These are phyloP conservation scores for Triticum turgidum DNA, from an alignment of 176 grass and related monocot genomes.

Conservation along the genomic window DNA sequence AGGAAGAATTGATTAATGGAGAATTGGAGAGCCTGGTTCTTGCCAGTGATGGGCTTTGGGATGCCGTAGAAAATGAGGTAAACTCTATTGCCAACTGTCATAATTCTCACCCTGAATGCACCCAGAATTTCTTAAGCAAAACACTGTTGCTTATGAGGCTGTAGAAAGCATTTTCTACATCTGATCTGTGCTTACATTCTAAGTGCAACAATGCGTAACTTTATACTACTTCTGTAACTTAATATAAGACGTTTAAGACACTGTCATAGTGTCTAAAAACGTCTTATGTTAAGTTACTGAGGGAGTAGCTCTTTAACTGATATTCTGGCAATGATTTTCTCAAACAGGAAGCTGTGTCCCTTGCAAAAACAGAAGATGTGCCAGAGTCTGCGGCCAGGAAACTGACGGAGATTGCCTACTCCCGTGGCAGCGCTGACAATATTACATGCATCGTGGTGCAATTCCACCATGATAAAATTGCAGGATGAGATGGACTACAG, in stretches of 20 bases:
- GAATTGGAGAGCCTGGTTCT: constrained; percentile 90
- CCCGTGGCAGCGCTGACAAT: constrained; percentile 65
- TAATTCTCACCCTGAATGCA: neutral
- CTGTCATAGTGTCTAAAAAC: too few relatives aligned
- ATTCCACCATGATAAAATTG: constrained; percentile 63
- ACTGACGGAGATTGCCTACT: constrained; percentile 63
- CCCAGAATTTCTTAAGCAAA: neutral
- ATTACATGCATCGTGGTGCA: constrained; percentile 86
- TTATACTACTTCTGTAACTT: neutral
- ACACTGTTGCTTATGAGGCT: neutral
- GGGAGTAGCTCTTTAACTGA: neutral
- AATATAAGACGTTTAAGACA: too few relatives aligned
- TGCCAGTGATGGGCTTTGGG: constrained; percentile 94
- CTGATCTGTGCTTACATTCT: neutral
- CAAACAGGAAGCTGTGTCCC: constrained; percentile 67
- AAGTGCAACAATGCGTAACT: neutral
- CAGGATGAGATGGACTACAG: constrained; percentile 22
- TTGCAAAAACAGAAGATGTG: constrained; percentile 64
- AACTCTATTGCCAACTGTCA: neutral
- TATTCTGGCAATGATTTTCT: neutral
- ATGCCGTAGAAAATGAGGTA: constrained; percentile 94
- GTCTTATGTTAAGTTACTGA: too few relatives aligned
- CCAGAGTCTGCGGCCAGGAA: constrained; percentile 63
- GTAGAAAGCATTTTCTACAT: neutral
- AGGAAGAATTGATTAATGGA: constrained; percentile 66